Conservation (phyloP, 306 rosid genomes). For the Lathyrus aphaca region DNA sequence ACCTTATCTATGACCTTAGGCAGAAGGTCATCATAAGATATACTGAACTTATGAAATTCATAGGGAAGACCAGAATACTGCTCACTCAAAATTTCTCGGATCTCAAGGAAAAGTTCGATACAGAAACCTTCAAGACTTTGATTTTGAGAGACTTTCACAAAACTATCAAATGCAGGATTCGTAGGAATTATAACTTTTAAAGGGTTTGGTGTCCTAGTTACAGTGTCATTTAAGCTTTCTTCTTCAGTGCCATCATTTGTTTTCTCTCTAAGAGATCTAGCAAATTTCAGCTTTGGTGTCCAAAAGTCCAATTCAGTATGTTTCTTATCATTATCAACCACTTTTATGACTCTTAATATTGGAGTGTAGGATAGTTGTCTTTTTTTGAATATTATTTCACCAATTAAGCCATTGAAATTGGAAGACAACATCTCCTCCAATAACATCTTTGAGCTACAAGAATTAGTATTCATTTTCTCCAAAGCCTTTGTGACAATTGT, state of each 20-base stretch:
- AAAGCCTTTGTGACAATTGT: constrained; percentile 45
- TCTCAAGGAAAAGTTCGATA: constrained; percentile 40
- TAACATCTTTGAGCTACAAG: constrained; percentile 33
- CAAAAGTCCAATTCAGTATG: no score
- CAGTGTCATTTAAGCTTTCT: no score
- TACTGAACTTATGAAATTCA: no score
- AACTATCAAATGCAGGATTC: no score
- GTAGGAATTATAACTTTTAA: no score
- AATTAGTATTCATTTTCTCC: constrained; percentile 33
- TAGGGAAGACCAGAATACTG: constrained; percentile 46
- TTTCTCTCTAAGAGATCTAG: no score
- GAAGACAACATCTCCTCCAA: constrained; percentile 41
- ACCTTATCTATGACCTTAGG: constrained; percentile 45
- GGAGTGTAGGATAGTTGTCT: no score
- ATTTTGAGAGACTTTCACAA: background rate
- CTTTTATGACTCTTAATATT: no score
- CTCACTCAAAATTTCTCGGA: constrained; percentile 22
- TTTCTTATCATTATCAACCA: no score
- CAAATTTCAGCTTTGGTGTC: no score
- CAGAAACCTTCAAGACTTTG: constrained; percentile 52
- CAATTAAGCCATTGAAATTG: constrained; percentile 58
- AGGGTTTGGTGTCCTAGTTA: no score
- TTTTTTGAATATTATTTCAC: constrained; percentile 35
- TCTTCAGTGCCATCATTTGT: no score
- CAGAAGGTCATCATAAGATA: constrained; percentile 40